Base-by-base conservation (phyloP, 768 basidiomycete genomes). In the Phaeotremella fagi region DNA sequence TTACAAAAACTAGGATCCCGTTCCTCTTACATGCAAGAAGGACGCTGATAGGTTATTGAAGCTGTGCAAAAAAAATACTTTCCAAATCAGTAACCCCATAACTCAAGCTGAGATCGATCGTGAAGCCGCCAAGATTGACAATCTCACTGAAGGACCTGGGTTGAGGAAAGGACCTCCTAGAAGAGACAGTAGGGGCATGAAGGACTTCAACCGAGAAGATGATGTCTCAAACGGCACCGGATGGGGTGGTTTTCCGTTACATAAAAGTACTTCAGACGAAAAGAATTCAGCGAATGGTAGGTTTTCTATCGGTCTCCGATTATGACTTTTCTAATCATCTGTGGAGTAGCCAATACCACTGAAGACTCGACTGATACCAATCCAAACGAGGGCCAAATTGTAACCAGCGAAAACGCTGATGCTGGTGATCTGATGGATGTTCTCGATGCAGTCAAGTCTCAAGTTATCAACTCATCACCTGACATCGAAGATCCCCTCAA, bases 241-340 rank as follows among this genome's bases (percentile, higher is more conserved):
- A 9, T 61, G 65, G 65, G 62, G 65, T 15, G 62, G 65, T 3
- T 67, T 63, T 37, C 60, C 64, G 4, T 37, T 59, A 12, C 38
- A 18, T 22, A 11, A 11, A 9, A 35, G 31, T 18, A 31, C 20
- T 9, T 15, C 24, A 4, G 37, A 45, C 4, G 41, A 48, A 22
- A 31, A 11, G 28, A n/a, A 20, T 18, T 36, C 38, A 37, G 26
- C 11, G 36, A 27, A 43, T 6, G 20, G 14, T 22, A 22, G n/a
- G n/a, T n/a, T n/a, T n/a, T n/a, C n/a, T n/a, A n/a, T n/a, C n/a
- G n/a, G n/a, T n/a, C n/a, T n/a, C n/a, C n/a, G n/a, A n/a, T n/a
- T n/a, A n/a, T n/a, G n/a, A n/a, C n/a, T n/a, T n/a, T n/a, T n/a
- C n/a, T n/a, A n/a, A n/a, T n/a, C n/a, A n/a, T n/a, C n/a, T n/a